These are phyloP conservation scores for Pharus latifolius DNA, from an alignment of 176 grass and related monocot genomes.

Conservation along the genomic window DNA sequence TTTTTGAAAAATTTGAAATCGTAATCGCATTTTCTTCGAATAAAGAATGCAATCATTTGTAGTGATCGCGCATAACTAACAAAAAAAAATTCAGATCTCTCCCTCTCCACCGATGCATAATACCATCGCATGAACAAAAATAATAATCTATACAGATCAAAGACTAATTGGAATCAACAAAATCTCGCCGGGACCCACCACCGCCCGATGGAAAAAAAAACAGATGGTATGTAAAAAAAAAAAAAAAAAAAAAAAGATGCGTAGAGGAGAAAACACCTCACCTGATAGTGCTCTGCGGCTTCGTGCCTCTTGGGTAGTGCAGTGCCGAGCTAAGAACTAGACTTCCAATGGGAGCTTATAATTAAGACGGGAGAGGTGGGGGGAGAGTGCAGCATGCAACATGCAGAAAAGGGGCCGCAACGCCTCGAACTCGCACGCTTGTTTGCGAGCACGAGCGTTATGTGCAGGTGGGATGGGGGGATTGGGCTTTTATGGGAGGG, in stretches of 20 bases:
- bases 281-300: too few species aligned
- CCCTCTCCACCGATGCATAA: not conserved
- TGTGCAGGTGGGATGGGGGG: not conserved
- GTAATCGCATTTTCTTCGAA: not conserved
- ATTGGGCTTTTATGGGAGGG: constrained; percentile 9
- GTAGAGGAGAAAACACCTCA: too few species aligned
- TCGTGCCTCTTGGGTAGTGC: too few species aligned
- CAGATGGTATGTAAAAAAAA: too few species aligned
- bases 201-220: too few species aligned
- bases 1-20: not conserved
- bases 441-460: constrained; percentile 18
- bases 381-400: constrained; percentile 13
- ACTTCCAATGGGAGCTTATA: too few species aligned
- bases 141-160: not conserved
- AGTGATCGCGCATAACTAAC: not conserved
- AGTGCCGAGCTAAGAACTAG: too few species aligned
- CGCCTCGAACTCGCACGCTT: constrained; percentile 16
- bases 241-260: too few species aligned
- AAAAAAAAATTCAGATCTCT: not conserved
- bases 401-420: constrained; percentile 15
- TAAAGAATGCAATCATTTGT: not conserved
- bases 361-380: not conserved
- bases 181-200: not conserved
- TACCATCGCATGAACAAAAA: not conserved
- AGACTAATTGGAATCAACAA: not conserved